Percentiles rank a stretch among this genome's conserved stretches.
phyloP scores from a whole-genome alignment of 164 flowering plant genomes.

The Liriodendron chinense region DNA sequence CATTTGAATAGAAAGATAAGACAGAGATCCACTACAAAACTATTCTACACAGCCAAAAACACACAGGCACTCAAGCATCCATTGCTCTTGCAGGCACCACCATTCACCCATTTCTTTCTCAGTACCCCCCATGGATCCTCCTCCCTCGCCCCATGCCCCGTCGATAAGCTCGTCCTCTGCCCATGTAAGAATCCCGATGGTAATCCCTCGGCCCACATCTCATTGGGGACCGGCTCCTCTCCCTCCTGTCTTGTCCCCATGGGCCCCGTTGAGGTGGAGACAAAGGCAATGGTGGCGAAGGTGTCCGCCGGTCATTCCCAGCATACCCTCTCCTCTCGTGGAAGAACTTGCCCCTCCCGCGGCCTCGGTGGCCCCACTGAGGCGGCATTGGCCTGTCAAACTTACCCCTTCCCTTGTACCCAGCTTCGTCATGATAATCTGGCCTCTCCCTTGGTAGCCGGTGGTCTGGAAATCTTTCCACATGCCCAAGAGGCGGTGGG shows the following conservation, averaged over 20 bases:
- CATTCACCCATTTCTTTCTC: conserved; percentile 7
- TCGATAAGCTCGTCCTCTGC: conserved; percentile 56
- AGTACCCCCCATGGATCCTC: conserved; percentile 16
- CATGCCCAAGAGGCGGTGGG: conserved; percentile 51
- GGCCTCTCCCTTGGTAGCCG: conserved; percentile 46
- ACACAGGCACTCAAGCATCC: neutral
- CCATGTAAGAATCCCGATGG: conserved; percentile 47
- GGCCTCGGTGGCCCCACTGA: conserved; percentile 53
- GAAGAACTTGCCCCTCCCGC: conserved; percentile 47
- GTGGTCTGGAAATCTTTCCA: conserved; percentile 60
- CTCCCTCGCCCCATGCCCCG: conserved; percentile 41
- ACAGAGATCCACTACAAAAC: neutral
- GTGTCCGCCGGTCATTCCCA: conserved; percentile 21
- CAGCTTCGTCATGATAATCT: conserved; percentile 45
- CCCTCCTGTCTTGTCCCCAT: conserved; percentile 63
- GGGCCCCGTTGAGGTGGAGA: conserved; percentile 40
- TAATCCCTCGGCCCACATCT: conserved; percentile 51
- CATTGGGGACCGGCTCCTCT: conserved; percentile 78
- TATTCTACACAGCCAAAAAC: neutral
- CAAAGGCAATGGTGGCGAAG: conserved; percentile 37
- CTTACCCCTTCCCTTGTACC: conserved; percentile 50
- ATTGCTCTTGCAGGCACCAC: no score
- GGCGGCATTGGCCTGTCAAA: conserved; percentile 52
- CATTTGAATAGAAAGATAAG: neutral
- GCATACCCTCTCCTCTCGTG: conserved; percentile 51